Percentiles rank a stretch among this genome's conserved stretches.
Conservation (phyloP, 768 basidiomycete species). For the Leccinellum albellum region DNA sequence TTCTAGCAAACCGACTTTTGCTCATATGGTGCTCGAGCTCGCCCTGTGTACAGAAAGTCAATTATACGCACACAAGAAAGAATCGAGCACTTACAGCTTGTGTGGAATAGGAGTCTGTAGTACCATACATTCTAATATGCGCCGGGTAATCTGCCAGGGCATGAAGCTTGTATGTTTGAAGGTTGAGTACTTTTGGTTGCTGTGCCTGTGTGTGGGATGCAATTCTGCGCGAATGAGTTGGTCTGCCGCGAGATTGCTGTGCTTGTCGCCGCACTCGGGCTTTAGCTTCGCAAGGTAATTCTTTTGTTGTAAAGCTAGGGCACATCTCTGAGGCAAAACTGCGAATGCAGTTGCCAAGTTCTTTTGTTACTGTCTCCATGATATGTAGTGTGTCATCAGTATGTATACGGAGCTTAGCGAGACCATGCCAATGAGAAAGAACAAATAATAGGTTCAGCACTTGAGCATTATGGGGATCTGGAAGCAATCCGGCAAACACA, state of each 20-base stretch:
- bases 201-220: not conserved
- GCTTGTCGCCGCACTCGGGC: not conserved
- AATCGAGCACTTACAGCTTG: not conserved
- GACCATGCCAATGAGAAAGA: not conserved
- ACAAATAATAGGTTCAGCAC: not conserved
- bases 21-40: too few species aligned
- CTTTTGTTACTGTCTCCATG: not conserved
- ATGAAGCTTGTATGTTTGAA: not conserved
- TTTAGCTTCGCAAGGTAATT: not conserved
- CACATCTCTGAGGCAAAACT: not conserved
- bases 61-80: too few species aligned
- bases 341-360: not conserved
- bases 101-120: too few species aligned
- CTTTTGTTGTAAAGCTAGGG: not conserved
- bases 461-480: not conserved
- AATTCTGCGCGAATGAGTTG: too few species aligned
- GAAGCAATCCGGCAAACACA: not conserved
- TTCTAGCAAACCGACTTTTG: too few species aligned
- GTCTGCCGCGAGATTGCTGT: too few species aligned
- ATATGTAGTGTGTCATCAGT: not conserved
- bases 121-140: not conserved
- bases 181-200: not conserved
- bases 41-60: too few species aligned
- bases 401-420: too few species aligned
- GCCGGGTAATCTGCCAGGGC: not conserved